phyloP scores from a whole-genome alignment of 2,329 filamentous ascomycete genomes.

The Ceratocystis cacaofunesta region DNA sequence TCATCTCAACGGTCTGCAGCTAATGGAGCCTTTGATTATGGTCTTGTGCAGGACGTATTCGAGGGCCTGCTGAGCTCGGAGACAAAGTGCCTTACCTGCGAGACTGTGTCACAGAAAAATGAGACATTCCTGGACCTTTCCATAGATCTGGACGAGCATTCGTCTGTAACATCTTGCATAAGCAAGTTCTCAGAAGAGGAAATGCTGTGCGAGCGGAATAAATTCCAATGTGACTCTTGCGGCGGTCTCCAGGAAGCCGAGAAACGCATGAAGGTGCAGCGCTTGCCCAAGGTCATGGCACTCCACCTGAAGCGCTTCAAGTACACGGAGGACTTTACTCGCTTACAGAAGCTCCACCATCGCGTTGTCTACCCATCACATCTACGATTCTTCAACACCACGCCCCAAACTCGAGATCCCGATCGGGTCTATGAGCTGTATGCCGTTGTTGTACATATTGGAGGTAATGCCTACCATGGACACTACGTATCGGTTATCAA shows the following conservation, averaged over 20 bases:
- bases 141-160: conserved; percentile 88
- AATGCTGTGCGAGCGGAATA: conserved; percentile 96
- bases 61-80: conserved; percentile 90
- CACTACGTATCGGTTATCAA: conserved; percentile 98
- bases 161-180: conserved; percentile 88
- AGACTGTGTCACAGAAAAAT: conserved; percentile 86
- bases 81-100: conserved; percentile 89
- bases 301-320: conserved; percentile 95
- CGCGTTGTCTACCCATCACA: conserved; percentile 95
- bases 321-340: conserved; percentile 88
- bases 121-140: conserved; percentile 93
- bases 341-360: conserved; percentile 91
- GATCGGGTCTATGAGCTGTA: conserved; percentile 94
- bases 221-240: conserved; percentile 96
- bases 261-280: conserved; percentile 98
- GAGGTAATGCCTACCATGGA: conserved; percentile 89
- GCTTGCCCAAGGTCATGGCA: conserved; percentile 77
- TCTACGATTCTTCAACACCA: conserved; percentile 91
- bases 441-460: conserved; percentile 93
- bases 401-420: conserved; percentile 83
- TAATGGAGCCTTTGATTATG: conserved; percentile 29
- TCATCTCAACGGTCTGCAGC: conserved; percentile 29
- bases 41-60: conserved; percentile 96
- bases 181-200: conserved; percentile 95
- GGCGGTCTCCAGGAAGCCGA: conserved; percentile 94